A percentile compares a stretch with the other conserved stretches of the same genome.
phyloP scores from a whole-genome alignment of 345 rosid genomes.

The Corymbia maculata region DNA sequence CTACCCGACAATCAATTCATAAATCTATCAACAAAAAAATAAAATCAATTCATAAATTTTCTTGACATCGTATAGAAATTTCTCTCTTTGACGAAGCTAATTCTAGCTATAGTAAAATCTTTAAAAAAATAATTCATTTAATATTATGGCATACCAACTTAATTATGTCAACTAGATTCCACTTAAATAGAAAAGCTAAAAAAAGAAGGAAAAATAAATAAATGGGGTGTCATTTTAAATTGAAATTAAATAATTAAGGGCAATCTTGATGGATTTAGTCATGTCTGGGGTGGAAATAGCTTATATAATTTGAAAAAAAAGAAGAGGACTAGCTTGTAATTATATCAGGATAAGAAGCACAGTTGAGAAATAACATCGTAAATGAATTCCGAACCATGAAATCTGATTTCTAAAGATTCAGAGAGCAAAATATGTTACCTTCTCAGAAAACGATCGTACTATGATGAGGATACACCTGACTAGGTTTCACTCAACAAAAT shows the following conservation, averaged over 20 bases:
- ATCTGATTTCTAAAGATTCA: neutral
- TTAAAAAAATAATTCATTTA: neutral
- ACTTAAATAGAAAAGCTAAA: neutral
- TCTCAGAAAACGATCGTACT: neutral
- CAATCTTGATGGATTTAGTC: neutral
- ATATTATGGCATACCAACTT: too few species aligned
- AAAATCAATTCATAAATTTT: neutral
- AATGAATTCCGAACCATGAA: neutral
- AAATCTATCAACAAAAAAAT: too few species aligned
- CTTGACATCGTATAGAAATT: neutral
- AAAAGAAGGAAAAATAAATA: neutral
- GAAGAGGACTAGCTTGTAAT: neutral
- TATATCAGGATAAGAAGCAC: neutral
- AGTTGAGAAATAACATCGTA: neutral
- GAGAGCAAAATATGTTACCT: neutral
- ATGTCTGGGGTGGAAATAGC: neutral
- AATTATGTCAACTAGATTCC: neutral
- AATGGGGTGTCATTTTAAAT: neutral
- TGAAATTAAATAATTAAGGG: neutral
- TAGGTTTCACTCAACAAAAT: neutral
- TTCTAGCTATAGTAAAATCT: neutral
- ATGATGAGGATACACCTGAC: neutral
- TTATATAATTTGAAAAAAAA: too few species aligned
- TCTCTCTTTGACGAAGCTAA: neutral
- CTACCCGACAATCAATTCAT: neutral